Conservation (phyloP, 495 filamentous ascomycete species). For the Zalerion maritima region DNA sequence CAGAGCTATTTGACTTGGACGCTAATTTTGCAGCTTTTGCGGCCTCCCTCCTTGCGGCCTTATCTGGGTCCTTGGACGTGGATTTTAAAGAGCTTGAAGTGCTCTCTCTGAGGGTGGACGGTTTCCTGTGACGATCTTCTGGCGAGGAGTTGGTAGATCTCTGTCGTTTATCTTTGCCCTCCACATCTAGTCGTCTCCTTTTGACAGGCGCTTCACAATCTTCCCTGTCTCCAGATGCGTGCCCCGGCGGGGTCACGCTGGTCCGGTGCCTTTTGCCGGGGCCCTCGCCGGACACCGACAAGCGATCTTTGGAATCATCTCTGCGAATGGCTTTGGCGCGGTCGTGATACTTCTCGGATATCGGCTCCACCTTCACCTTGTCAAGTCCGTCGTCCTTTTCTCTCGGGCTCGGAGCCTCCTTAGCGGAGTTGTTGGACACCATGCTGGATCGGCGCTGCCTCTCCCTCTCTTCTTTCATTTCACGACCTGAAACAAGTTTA, state of each 20-base stretch:
- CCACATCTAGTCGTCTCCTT: constrained; percentile 31
- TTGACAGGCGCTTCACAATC: constrained; percentile 38
- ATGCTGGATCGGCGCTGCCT: constrained; percentile 33
- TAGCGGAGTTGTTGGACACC: constrained; percentile 30
- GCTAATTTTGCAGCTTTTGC: constrained; percentile 10
- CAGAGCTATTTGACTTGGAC: constrained; percentile 5
- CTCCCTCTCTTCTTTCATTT: constrained; percentile 40
- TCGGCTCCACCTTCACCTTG: constrained; percentile 15
- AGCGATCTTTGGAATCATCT: constrained; percentile 40
- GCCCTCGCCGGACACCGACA: constrained; percentile 30
- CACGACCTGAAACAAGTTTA: constrained; percentile 44
- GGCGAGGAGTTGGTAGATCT: constrained; percentile 23
- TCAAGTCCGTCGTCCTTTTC: constrained; percentile 28
- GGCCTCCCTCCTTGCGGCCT: constrained; percentile 34
- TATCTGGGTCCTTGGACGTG: too few species aligned
- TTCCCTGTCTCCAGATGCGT: constrained; percentile 36
- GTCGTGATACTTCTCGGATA: constrained; percentile 31
- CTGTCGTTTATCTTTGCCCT: constrained; percentile 26
- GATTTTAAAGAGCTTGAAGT: too few species aligned
- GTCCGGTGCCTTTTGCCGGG: constrained; percentile 49
- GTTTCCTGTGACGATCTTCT: constrained; percentile 25
- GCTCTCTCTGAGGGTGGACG: too few species aligned
- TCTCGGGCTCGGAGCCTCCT: constrained; percentile 24
- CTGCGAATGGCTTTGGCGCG: constrained; percentile 35
- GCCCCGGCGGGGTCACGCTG: constrained; percentile 53